Evolutionary conservation across 2,329 filamentous ascomycete species (phyloP).

Genomic region (Claviceps spartinae): DNA sequence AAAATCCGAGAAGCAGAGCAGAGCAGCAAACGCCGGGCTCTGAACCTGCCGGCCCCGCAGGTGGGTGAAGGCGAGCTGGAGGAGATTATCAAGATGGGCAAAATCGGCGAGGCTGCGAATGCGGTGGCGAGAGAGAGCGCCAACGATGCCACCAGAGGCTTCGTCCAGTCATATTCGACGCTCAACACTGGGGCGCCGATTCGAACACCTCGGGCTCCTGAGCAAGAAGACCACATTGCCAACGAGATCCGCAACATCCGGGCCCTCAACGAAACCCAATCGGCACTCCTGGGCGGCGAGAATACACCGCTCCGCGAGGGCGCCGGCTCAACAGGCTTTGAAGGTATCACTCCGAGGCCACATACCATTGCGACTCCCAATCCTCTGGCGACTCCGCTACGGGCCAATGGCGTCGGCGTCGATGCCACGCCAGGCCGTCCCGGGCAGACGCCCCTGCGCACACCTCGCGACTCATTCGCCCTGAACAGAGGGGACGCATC

Average conservation of each 20-base stretch:
- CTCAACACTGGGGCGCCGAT: conserved; percentile 77
- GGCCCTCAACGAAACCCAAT: conserved; percentile 85
- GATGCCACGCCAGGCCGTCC: conserved; percentile 56
- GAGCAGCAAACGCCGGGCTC: conserved; percentile 74
- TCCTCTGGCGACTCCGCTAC: conserved; percentile 80
- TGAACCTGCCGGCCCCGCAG: conserved; percentile 80
- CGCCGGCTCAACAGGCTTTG: conserved; percentile 71
- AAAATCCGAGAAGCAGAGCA: conserved; percentile 93
- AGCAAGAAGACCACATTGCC: conserved; percentile 87
- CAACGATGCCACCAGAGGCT: conserved; percentile 69
- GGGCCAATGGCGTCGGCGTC: conserved; percentile 48
- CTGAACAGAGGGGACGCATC: conserved; percentile 62
- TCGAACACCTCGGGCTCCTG: conserved; percentile 77
- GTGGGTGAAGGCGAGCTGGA: conserved; percentile 88
- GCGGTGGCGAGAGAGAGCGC: conserved; percentile 62
- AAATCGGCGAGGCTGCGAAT: conserved; percentile 78
- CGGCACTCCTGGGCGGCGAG: conserved; percentile 82
- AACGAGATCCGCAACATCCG: conserved; percentile 94
- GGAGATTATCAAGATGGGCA: conserved; percentile 97
- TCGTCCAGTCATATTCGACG: conserved; percentile 76
- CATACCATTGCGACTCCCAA: conserved; percentile 85
- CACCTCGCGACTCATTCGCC: conserved; percentile 75
- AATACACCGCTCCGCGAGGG: conserved; percentile 83
- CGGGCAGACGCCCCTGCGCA: conserved; percentile 74
- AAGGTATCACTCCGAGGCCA: conserved; percentile 67